phyloP scores from a whole-genome alignment of 2,329 filamentous ascomycete species.

The Myriosclerotinia scirpicola region DNA sequence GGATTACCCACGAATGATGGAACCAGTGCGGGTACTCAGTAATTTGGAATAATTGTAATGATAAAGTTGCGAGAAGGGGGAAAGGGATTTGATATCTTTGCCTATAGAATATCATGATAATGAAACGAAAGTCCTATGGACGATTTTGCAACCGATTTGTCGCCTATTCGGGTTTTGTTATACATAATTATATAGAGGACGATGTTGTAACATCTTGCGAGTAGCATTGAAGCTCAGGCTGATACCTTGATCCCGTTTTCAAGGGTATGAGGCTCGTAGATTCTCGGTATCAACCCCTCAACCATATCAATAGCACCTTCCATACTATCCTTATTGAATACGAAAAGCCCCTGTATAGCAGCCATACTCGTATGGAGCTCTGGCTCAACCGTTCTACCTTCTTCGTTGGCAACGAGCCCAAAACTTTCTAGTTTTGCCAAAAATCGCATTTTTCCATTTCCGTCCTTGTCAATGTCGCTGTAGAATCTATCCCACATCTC shows the following conservation, averaged over 20 bases:
- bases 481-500: constrained; percentile 97
- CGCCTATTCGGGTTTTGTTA: neutral
- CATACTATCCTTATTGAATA: constrained; percentile 92
- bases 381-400: constrained; percentile 25
- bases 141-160: no score
- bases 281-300: constrained; percentile 61
- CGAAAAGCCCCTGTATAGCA: constrained; percentile 87
- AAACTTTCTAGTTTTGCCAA: constrained; percentile 67
- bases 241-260: constrained; percentile 18
- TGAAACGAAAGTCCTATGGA: neutral
- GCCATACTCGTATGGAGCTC: constrained; percentile 72
- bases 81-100: neutral
- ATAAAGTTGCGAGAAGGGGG: neutral
- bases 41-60: neutral
- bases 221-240: constrained; percentile 3
- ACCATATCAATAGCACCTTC: constrained; percentile 82
- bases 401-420: constrained; percentile 62
- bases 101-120: neutral
- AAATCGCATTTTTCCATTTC: constrained; percentile 65
- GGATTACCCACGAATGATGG: constrained; percentile 31
- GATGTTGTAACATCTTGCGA: neutral
- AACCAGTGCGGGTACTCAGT: constrained; percentile 17
- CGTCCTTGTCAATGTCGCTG: constrained; percentile 70
- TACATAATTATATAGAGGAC: neutral
- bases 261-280: constrained; percentile 48